A percentile compares a stretch with the other conserved stretches of the same genome.
phyloP scores from a whole-genome alignment of 176 grass and related monocot species.

The Luzula sylvatica region DNA sequence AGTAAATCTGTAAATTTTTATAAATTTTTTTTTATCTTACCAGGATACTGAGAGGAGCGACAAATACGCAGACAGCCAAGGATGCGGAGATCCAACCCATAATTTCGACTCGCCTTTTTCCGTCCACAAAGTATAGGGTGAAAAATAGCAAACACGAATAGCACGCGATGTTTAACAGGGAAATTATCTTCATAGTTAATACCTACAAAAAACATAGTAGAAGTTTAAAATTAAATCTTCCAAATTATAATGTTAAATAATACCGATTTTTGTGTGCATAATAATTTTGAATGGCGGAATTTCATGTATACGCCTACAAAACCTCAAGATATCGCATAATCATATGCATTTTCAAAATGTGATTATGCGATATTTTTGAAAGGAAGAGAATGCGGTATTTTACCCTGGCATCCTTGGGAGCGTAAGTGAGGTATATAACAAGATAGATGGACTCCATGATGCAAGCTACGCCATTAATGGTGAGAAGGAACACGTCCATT shows the following conservation, averaged over 20 bases:
- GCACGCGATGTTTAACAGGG: constrained; percentile 32
- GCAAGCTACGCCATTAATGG: constrained; percentile 55
- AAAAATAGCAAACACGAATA: constrained; percentile 36
- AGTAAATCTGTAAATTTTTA: neutral
- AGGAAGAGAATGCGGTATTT: too few relatives aligned
- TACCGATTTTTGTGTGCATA: too few relatives aligned
- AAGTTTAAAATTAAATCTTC: neutral
- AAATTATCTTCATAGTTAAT: constrained; percentile 42
- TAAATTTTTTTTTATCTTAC: constrained; percentile 28
- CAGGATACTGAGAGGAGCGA: constrained; percentile 72
- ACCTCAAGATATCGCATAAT: too few relatives aligned
- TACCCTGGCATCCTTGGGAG: constrained; percentile 41
- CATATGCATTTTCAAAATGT: too few relatives aligned
- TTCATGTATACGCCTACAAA: too few relatives aligned
- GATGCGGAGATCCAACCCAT: constrained; percentile 43
- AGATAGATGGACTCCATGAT: constrained; percentile 53
- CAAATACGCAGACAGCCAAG: constrained; percentile 64
- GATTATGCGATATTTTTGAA: too few relatives aligned
- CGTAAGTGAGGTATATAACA: constrained; percentile 55
- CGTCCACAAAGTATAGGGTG: constrained; percentile 30
- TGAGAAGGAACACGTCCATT: constrained; percentile 46
- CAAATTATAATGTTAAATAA: neutral
- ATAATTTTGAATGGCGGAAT: too few relatives aligned
- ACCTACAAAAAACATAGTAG: constrained; percentile 10
- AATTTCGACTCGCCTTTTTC: constrained; percentile 28